phyloP scores from a whole-genome alignment of 164 flowering plant species.

The Chimonanthus salicifolius region DNA sequence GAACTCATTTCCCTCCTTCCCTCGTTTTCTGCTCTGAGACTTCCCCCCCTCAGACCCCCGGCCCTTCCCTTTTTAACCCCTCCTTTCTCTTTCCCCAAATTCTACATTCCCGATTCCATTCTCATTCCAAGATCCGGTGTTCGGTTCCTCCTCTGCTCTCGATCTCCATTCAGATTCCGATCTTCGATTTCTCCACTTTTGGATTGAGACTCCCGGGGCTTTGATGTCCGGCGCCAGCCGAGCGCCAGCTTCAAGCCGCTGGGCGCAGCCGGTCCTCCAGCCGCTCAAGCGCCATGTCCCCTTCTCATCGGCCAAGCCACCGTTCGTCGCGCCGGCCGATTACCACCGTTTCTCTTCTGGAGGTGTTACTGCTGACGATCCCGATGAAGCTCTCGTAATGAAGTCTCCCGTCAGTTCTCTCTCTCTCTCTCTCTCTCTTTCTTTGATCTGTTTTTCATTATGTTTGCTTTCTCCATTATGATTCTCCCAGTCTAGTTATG shows the following conservation, averaged over 20 bases:
- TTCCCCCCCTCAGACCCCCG: background rate
- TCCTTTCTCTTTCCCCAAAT: background rate
- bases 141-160: constrained; percentile 6
- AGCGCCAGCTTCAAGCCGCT: constrained; percentile 30
- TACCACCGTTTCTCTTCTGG: constrained; percentile 24
- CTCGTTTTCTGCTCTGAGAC: constrained; percentile 50
- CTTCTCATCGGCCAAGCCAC: constrained; percentile 27
- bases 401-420: constrained; percentile 28
- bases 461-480: too few relatives aligned
- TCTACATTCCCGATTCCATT: background rate
- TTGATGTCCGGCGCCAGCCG: constrained; percentile 44
- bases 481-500: too few relatives aligned
- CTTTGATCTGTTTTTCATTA: background rate
- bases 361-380: constrained; percentile 12
- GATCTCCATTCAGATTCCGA: constrained; percentile 3
- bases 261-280: constrained; percentile 36
- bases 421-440: background rate
- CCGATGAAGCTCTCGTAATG: constrained; percentile 21
- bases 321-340: constrained; percentile 26
- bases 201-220: background rate
- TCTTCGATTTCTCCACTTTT: background rate
- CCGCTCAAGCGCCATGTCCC: constrained; percentile 28
- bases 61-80: background rate
- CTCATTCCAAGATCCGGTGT: background rate
- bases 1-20: constrained; percentile 78